Percentiles rank a stretch among this genome's conserved stretches.
These are phyloP conservation scores for Bipolaris bicolor DNA, from an alignment of 2,329 filamentous ascomycete species.

Conservation along the genomic window DNA sequence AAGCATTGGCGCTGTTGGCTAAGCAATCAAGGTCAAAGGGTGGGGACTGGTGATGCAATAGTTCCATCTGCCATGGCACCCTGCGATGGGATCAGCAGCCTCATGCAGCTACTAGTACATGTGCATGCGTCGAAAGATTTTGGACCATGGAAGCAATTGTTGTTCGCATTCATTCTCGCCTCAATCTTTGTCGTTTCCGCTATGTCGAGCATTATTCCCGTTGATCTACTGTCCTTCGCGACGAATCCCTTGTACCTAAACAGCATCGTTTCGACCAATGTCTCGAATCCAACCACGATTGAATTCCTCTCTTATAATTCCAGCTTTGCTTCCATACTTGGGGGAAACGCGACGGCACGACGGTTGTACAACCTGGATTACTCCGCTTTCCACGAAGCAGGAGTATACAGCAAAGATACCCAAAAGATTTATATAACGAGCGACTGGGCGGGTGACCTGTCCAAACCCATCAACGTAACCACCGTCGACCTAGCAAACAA, in stretches of 20 bases:
- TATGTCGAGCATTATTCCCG: conserved; percentile 10
- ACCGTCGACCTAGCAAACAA: too few species aligned
- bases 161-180: conserved; percentile 1
- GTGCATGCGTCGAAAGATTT: background rate
- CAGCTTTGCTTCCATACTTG: too few species aligned
- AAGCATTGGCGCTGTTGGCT: background rate
- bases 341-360: too few species aligned
- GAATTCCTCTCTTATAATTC: too few species aligned
- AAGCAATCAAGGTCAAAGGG: background rate
- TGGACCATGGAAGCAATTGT: background rate
- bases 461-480: too few species aligned
- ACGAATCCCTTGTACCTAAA: conserved; percentile 27
- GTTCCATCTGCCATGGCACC: background rate
- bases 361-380: too few species aligned
- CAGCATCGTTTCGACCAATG: too few species aligned
- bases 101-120: background rate
- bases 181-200: conserved; percentile 34
- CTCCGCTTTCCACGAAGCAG: too few species aligned
- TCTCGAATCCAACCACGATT: too few species aligned
- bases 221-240: conserved; percentile 36
- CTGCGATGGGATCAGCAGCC: background rate
- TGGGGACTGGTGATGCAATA: background rate
- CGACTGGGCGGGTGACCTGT: too few species aligned
- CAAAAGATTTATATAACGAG: too few species aligned
- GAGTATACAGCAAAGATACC: too few species aligned